Conservation (phyloP, 805 yeast genomes). For the Pichia deserticola region DNA sequence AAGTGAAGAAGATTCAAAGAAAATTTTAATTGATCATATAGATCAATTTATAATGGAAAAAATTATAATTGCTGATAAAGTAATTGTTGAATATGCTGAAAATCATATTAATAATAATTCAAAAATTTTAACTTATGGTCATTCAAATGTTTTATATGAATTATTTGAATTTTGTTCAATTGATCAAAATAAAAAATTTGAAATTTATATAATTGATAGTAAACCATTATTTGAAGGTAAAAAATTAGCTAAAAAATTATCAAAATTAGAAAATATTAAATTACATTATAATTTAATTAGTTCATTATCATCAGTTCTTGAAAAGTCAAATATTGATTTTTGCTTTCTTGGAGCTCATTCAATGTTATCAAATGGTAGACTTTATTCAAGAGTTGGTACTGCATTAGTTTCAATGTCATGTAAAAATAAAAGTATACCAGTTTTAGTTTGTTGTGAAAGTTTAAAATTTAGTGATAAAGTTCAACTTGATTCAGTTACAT, state of each 20-base stretch:
- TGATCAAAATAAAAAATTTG: constrained; percentile 55
- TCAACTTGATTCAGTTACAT: constrained; percentile 91
- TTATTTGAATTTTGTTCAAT: constrained; percentile 64
- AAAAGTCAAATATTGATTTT: constrained; percentile 65
- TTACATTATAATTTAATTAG: constrained; percentile 74
- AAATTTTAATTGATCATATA: constrained; percentile 54
- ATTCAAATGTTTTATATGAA: constrained; percentile 74
- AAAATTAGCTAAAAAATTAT: constrained; percentile 57
- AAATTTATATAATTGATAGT: constrained; percentile 83
- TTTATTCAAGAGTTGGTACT: constrained; percentile 91
- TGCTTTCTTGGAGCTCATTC: constrained; percentile 96
- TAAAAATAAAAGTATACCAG: constrained; percentile 82
- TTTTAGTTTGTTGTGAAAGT: constrained; percentile 90
- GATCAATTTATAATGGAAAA: constrained; percentile 80
- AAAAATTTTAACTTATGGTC: constrained; percentile 81
- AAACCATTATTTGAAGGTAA: constrained; percentile 94
- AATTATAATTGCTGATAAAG: constrained; percentile 72
- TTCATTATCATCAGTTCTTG: constrained; percentile 71
- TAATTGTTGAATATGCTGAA: constrained; percentile 76
- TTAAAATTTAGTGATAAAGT: constrained; percentile 92
- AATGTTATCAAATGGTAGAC: constrained; percentile 88
- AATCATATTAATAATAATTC: constrained; percentile 68
- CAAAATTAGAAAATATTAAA: constrained; percentile 51
- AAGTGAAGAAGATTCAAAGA: constrained; percentile 61
- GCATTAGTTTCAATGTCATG: constrained; percentile 91